Conservation (phyloP, 768 basidiomycete species). For the Chalciporus pseudorubinellus region DNA sequence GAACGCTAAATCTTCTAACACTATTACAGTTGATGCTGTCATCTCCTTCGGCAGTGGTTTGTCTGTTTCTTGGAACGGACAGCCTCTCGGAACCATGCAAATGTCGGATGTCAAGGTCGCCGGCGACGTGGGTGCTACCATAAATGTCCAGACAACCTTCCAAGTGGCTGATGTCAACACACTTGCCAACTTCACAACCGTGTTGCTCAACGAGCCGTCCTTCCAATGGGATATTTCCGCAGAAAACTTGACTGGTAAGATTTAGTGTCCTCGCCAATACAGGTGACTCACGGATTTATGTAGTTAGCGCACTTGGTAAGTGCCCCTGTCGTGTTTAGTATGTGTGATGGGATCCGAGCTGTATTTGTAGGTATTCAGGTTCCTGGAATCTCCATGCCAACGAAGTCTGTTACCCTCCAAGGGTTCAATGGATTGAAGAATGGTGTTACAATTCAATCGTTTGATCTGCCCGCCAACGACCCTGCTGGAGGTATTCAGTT, state of each 20-base stretch:
- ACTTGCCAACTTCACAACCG: slow-evolving; percentile 64
- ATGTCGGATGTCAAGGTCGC: slow-evolving; percentile 58
- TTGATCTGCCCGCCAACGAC: slow-evolving; percentile 69
- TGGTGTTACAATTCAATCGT: slow-evolving; percentile 61
- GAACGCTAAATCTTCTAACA: slow-evolving; percentile 5
- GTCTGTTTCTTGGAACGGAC: slow-evolving; percentile 57
- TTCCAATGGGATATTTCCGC: slow-evolving; percentile 72
- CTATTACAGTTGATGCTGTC: slow-evolving; percentile 54
- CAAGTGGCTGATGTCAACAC: slow-evolving; percentile 54
- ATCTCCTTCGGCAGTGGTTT: slow-evolving; percentile 66
- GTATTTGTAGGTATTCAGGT: slow-evolving; percentile 50
- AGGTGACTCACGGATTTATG: slow-evolving; percentile 6
- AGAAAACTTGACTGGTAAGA: slow-evolving; percentile 57
- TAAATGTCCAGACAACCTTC: slow-evolving; percentile 55
- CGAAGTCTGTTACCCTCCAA: slow-evolving; percentile 60
- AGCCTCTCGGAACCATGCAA: slow-evolving; percentile 54
- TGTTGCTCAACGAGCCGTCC: slow-evolving; percentile 57
- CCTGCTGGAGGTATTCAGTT: slow-evolving; percentile 70
- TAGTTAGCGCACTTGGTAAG: slow-evolving; percentile 58
- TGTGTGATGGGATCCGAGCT: not conserved
- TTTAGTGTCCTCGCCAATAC: not conserved
- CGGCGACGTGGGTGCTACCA: slow-evolving; percentile 61
- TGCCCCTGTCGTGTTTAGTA: not conserved
- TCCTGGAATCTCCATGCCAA: slow-evolving; percentile 49
- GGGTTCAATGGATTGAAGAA: slow-evolving; percentile 68